Conservation (phyloP, 768 basidiomycete species). For the Mycena chlorophos region DNA sequence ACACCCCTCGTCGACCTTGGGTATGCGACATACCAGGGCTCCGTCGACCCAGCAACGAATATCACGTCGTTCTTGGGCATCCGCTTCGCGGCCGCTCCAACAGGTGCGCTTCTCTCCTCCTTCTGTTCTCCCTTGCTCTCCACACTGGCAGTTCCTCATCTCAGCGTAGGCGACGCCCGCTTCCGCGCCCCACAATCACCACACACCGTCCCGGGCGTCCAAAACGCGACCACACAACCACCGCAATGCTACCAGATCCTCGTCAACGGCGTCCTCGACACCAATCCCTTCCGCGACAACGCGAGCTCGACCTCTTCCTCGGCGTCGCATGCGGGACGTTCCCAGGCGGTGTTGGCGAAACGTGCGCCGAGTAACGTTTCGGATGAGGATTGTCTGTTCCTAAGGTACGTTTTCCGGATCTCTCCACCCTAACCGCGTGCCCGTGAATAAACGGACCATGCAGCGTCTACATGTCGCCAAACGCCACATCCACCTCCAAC, state of each 20-base stretch:
- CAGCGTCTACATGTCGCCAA: constrained; percentile 24
- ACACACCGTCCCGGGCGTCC: constrained; percentile 10
- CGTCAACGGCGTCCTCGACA: neutral
- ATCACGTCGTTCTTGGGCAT: constrained; percentile 30
- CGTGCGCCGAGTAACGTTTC: neutral
- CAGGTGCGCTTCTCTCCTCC: constrained; percentile 1
- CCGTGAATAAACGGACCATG: too few species aligned
- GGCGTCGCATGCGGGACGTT: neutral
- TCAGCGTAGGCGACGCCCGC: constrained; percentile 8
- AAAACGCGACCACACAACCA: constrained; percentile 1
- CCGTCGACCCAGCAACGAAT: constrained; percentile 15
- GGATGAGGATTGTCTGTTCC: constrained; percentile 27
- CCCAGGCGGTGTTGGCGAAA: neutral
- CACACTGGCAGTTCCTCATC: neutral
- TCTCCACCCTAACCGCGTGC: too few species aligned
- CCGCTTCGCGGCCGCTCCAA: constrained; percentile 21
- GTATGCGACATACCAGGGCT: constrained; percentile 30
- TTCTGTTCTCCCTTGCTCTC: neutral
- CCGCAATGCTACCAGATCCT: constrained; percentile 6
- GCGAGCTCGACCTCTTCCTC: too few species aligned
- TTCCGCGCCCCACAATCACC: constrained; percentile 18
- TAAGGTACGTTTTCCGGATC: constrained; percentile 17
- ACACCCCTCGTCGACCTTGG: constrained; percentile 26
- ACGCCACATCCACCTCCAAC: constrained; percentile 17
- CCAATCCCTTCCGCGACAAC: constrained; percentile 1